Base-by-base conservation (phyloP, 2,329 filamentous ascomycete species). In the Lecanicillium sp. region DNA sequence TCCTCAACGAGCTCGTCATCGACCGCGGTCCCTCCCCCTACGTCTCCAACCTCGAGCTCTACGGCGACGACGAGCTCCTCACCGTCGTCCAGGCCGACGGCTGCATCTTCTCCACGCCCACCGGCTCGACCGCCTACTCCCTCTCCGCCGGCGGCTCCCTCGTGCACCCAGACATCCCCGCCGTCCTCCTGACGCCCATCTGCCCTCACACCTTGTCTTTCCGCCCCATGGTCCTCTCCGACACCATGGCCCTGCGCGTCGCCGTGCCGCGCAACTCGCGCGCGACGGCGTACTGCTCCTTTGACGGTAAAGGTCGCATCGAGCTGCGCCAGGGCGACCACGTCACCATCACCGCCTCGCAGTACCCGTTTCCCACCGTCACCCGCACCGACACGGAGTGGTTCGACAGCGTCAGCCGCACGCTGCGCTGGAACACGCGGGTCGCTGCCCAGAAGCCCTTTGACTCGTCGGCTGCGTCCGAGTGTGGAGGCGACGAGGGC, bases 1-100 rank as follows among this genome's bases (percentile, higher is more conserved):
- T 98, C 15, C 79, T 98, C 47, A 98, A 98, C 63, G 92, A 98
- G 66, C 80, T 98, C 37, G 90, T 98, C 60, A 97, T 98, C 52
- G 92, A 98, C 65, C 86, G 92, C 44, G 92, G 92, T 46, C 92
- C 92, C 54, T 94, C 87, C 13, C 89, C 90, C 15, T 98, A 97
- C 58, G 90, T 98, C 43, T 97, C 90, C 31, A 94, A 95, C 63
- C 73, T 98, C 29, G 92, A 98, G 65, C 72, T 98, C 10, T 97
- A 94, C 59, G 92, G 89, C 46, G 92, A 98, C 57, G 85, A 94
- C 55, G 87, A 94, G 60, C 81, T 96, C 31, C 74, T 98, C 50
- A 98, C 92, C 13, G 87, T 96, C 37, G 86, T 98, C 34, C 89
- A 95, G 64, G 92, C 92, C 25, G 92, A 98, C 54, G 92, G 92